Evolutionary conservation across 2,329 filamentous ascomycete species (phyloP), one percentile per base, ranked within the genome.

Genomic region (Ophiognomonia clavigignenti-juglandacearum): DNA sequence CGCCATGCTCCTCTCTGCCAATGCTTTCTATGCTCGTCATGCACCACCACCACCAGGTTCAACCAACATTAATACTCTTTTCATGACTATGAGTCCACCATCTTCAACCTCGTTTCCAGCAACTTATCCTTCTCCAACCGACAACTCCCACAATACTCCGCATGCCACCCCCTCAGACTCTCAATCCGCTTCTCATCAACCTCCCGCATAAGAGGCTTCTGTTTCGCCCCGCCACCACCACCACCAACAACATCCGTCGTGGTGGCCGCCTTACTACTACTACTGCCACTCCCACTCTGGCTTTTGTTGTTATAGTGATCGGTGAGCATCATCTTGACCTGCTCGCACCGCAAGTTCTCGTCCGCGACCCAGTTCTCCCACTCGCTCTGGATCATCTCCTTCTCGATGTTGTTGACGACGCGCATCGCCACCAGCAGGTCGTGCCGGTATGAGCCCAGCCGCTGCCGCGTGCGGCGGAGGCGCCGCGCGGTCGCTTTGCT

Each of bases 291-390:
- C 31, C 34, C 31, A 22, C 24, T 40, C 47, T 41, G 48, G 36
- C n/a, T n/a, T n/a, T n/a, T n/a, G n/a, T n/a, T n/a, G n/a, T n/a
- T n/a, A n/a, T n/a, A n/a, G n/a, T n/a, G n/a, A n/a, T 48, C 50
- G 9, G 50, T 49, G 18, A 85, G 62, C 58, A 75, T 64, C 26
- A 60, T 60, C 22, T 71, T 68, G 6, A 80, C 70, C 59, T 85
- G 78, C 47, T 80, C 80, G 64, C 93, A 98, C 40, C 87, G 79
- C 27, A 74, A 66, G 54, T 82, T 84, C 68, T 98, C 93, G 55
- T 88, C 85, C 3, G 78, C 67, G 24, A 97, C 75, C 91, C 92
- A 98, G 54, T 88, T 87, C 69, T 96, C 91, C 85, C 90, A 98
- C 64, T 96, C 92, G 1, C 86, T 85, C 59, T 82, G 79, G 45